A percentile compares a stretch with the other conserved stretches of the same genome.
phyloP scores from a whole-genome alignment of 176 grass and related monocot genomes.

The Secale cereale region DNA sequence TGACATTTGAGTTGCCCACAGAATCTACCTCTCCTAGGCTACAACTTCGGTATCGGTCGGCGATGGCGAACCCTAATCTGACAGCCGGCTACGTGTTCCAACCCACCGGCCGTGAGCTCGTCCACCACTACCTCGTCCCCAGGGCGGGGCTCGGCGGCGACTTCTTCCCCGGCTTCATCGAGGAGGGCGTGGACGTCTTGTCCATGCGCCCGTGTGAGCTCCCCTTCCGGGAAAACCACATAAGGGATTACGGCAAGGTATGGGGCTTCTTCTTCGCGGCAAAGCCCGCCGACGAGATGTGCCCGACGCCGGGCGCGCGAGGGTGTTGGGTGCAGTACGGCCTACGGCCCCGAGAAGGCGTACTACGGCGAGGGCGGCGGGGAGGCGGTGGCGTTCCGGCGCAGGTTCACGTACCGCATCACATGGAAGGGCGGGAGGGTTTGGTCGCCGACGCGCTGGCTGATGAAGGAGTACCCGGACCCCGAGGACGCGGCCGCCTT shows the following conservation, averaged over 20 bases:
- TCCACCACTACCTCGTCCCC: background rate
- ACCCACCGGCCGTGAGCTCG: background rate
- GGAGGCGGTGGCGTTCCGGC: background rate
- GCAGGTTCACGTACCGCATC: background rate
- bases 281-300: background rate
- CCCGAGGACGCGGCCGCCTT: background rate
- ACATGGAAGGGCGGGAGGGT: background rate
- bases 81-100: background rate
- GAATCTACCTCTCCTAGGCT: background rate
- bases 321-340: background rate
- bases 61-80: background rate
- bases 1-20: background rate
- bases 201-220: background rate
- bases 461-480: constrained; percentile 10
- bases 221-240: no score
- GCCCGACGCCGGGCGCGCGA: background rate
- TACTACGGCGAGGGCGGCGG: background rate
- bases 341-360: background rate
- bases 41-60: background rate
- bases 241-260: no score
- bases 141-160: background rate
- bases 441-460: background rate
- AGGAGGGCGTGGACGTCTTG: background rate
- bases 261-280: background rate
- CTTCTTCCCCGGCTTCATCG: background rate